These are phyloP conservation scores for Chrysosporium queenslandicum DNA, from an alignment of 2,329 filamentous ascomycete species.

Conservation along the genomic window DNA sequence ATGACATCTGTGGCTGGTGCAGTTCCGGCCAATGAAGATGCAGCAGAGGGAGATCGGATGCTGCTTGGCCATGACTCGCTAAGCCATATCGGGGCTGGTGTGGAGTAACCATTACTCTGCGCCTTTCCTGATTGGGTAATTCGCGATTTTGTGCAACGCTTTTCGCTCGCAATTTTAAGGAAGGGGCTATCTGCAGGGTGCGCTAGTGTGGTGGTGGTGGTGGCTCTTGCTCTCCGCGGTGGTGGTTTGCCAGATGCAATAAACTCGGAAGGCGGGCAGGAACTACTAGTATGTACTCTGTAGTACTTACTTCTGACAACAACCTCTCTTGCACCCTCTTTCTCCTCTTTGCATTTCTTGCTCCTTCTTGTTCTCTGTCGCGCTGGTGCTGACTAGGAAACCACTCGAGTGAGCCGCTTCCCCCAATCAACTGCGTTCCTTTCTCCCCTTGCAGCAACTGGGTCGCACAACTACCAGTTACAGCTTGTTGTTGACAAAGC, in stretches of 20 bases:
- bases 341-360: too few relatives aligned
- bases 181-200: background rate
- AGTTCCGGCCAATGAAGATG: background rate
- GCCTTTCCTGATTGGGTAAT: background rate
- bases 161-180: background rate
- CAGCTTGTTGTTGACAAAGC: background rate
- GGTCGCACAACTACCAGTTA: background rate
- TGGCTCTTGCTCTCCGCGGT: background rate
- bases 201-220: background rate
- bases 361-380: too few relatives aligned
- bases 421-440: background rate
- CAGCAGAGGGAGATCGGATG: background rate
- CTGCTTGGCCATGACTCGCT: background rate
- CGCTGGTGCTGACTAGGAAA: too few relatives aligned
- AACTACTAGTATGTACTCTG: too few relatives aligned
- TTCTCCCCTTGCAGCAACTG: background rate
- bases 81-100: background rate
- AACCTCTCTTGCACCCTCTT: too few relatives aligned
- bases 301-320: too few relatives aligned
- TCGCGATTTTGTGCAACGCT: background rate
- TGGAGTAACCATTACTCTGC: background rate
- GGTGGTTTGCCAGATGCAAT: background rate
- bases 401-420: background rate
- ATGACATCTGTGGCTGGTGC: background rate
- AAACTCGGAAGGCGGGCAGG: background rate